A percentile compares a stretch with the other conserved stretches of the same genome.
These are phyloP conservation scores for Amylostereum areolatum DNA, from an alignment of 1,284 basidiomycete species.

Conservation along the genomic window DNA sequence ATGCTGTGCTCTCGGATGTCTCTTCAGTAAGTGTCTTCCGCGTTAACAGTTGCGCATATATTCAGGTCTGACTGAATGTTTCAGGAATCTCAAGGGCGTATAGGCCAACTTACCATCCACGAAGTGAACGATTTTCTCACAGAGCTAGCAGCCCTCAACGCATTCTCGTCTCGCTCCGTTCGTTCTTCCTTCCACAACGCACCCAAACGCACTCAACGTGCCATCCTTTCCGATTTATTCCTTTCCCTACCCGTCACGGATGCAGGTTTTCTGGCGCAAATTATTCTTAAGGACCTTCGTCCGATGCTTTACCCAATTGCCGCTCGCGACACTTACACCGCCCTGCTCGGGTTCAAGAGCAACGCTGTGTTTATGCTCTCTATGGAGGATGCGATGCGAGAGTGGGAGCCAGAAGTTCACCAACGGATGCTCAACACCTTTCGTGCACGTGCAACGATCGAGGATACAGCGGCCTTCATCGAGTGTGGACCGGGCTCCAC, in stretches of 20 bases:
- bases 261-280: conserved; percentile 66
- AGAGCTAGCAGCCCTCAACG: neutral
- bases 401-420: conserved; percentile 66
- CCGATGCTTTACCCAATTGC: conserved; percentile 69
- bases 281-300: conserved; percentile 79
- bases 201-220: conserved; percentile 14
- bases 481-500: conserved; percentile 7
- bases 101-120: conserved; percentile 14
- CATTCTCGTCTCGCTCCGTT: neutral
- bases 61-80: neutral
- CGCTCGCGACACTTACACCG: conserved; percentile 37
- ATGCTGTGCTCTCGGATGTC: conserved; percentile 31
- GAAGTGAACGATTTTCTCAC: neutral
- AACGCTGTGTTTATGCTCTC: conserved; percentile 50
- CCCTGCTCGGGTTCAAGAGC: conserved; percentile 50
- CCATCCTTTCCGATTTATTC: conserved; percentile 51
- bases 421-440: conserved; percentile 52
- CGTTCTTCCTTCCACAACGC: conserved; percentile 21
- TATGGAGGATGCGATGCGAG: conserved; percentile 58
- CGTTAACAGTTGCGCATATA: neutral
- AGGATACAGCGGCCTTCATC: conserved; percentile 48
- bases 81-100: neutral
- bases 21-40: conserved; percentile 26
- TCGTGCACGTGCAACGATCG: conserved; percentile 48
- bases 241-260: conserved; percentile 50